Percentiles rank a stretch among this genome's conserved stretches.
Conservation (phyloP, 768 basidiomycete species). For the Pleurotus cornucopiae region DNA sequence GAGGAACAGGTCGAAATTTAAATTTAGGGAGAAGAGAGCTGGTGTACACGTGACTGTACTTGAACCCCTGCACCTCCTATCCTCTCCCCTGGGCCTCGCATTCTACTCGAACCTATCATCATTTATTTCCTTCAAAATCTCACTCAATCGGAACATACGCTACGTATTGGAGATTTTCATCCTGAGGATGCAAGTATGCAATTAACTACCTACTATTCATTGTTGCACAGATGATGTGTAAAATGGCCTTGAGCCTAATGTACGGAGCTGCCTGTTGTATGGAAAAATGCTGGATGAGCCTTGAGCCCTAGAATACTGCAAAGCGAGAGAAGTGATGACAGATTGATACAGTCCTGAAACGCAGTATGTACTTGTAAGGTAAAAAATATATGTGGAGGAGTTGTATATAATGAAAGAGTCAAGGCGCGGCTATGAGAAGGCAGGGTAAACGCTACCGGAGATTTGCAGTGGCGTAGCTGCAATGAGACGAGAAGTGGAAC, state of each 20-base stretch:
- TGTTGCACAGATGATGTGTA: constrained; percentile 2
- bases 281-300: constrained; percentile 4
- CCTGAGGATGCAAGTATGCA: not conserved
- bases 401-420: constrained; percentile 5
- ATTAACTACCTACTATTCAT: constrained; percentile 1
- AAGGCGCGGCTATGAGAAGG: not conserved
- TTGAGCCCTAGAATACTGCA: constrained; percentile 5
- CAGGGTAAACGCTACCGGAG: not conserved
- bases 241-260: constrained; percentile 3
- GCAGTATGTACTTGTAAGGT: not conserved
- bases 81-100: no score
- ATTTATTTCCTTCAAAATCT: no score
- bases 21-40: no score
- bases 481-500: no score
- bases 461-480: not conserved
- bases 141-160: no score
- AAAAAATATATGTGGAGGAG: not conserved
- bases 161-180: no score
- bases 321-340: not conserved
- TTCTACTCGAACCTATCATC: no score
- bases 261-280: not conserved
- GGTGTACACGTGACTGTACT: no score
- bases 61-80: no score
- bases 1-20: no score
- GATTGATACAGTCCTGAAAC: constrained; percentile 4